Evolutionary conservation across 257 asterid genomes (phyloP), one percentile per base, ranked within the genome.

Genomic region (Capsicum chinense): DNA sequence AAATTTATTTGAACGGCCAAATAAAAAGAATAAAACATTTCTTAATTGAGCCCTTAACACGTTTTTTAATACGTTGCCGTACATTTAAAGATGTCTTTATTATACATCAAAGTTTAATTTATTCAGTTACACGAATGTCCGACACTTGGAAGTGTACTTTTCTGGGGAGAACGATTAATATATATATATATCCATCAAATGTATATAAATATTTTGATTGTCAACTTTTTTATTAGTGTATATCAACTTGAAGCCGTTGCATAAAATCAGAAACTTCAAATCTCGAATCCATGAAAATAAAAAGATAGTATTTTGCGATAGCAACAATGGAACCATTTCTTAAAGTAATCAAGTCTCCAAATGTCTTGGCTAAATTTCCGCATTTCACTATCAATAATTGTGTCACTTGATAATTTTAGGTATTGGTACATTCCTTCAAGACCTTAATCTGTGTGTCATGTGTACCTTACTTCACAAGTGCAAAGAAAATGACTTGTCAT

Each of bases 321-420:
- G 15, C 64, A 33, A 78, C 14, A 26, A 52, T 14, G 21, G 64
- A 54, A 26, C 26, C n/a, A 54, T 78, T 78, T 78, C 16, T 52
- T 26, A 8, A 76, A 76, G 14, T 33, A 56, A 52, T 7, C 12
- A 26, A 78, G 26, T 26, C 26, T 78, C 81, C 81, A 15, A 78
- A 78, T 26, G 19, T 52, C 26, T 78, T 54, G 64, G 81, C 81
- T 54, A 54, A 54, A 78, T 26, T 56, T 7, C n/a, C 15, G 19
- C 64, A 52, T 52, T 26, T 54, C 81, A 52, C 81, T 26, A 76
- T 76, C 81, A 54, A 26, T 76, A 54, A 26, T 76, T 21, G n/a
- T 13, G 48, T 52, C 48, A 78, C 64, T 21, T 26, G 1, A 21
- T 14, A 74, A 50, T 50, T 74, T 12, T 26, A 76, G 48, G 26